phyloP scores from a whole-genome alignment of 2,329 filamentous ascomycete genomes.

The Fusarium brachygibbosum region DNA sequence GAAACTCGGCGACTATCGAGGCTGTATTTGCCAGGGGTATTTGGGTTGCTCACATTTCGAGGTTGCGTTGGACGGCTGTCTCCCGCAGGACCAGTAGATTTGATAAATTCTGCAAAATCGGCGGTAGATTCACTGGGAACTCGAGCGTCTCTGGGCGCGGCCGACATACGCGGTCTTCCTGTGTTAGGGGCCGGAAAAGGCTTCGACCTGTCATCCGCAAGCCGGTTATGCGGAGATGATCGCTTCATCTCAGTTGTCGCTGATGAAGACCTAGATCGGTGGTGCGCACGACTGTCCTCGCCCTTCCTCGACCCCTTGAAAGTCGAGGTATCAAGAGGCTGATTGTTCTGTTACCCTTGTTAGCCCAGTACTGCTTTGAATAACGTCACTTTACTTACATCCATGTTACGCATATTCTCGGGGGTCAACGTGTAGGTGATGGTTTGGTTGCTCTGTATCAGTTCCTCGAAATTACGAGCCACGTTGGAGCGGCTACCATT shows the following conservation, averaged over 20 bases:
- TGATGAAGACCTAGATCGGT: constrained; percentile 65
- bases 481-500: constrained; percentile 66
- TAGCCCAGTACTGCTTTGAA: constrained; percentile 7
- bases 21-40: constrained; percentile 54
- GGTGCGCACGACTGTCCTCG: constrained; percentile 60
- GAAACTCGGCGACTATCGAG: constrained; percentile 57
- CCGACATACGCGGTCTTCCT: constrained; percentile 44
- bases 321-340: constrained; percentile 59
- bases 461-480: constrained; percentile 79
- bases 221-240: constrained; percentile 44
- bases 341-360: constrained; percentile 57
- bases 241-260: constrained; percentile 55
- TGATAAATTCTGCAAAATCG: constrained; percentile 92
- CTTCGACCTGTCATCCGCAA: constrained; percentile 43
- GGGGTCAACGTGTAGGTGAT: constrained; percentile 87
- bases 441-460: constrained; percentile 86
- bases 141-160: constrained; percentile 77
- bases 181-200: constrained; percentile 40
- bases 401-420: constrained; percentile 81
- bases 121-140: constrained; percentile 77
- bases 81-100: constrained; percentile 80
- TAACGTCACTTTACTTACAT: constrained; percentile 64
- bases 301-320: constrained; percentile 60
- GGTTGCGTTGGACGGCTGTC: constrained; percentile 56
- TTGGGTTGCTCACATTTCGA: constrained; percentile 52